Percentiles rank a stretch among this genome's conserved stretches.
These are phyloP conservation scores for Carallia brachiata DNA, from an alignment of 345 rosid genomes.

Conservation along the genomic window DNA sequence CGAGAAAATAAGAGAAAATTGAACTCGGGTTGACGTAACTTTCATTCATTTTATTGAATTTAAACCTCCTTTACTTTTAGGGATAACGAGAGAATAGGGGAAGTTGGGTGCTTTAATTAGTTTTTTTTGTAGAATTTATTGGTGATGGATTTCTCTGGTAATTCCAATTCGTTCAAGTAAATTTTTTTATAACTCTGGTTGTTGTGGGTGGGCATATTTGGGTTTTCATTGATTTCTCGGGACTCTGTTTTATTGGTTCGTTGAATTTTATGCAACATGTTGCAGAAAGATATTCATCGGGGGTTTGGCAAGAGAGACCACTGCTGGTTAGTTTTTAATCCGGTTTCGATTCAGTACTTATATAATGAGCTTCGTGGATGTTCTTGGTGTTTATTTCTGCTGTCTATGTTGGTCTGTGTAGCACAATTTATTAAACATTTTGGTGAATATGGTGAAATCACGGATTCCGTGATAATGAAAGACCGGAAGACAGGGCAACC, in stretches of 20 bases:
- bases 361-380: neutral
- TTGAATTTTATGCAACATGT: neutral
- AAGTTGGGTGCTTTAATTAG: too few relatives aligned
- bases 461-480: slow-evolving; percentile 87
- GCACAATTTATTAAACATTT: slow-evolving; percentile 74
- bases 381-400: neutral
- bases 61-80: neutral
- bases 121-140: neutral
- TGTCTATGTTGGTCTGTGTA: slow-evolving; percentile 23
- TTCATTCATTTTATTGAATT: too few relatives aligned
- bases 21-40: neutral
- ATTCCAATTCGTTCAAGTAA: neutral
- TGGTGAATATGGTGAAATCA: slow-evolving; percentile 80
- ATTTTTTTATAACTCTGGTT: neutral
- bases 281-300: slow-evolving; percentile 79
- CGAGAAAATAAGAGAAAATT: neutral
- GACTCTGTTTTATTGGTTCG: neutral
- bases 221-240: neutral
- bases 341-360: neutral
- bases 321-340: slow-evolving; percentile 38
- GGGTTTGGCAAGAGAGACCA: slow-evolving; percentile 77
- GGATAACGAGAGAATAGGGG: too few relatives aligned
- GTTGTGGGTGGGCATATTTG: neutral
- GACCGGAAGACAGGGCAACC: slow-evolving; percentile 84
- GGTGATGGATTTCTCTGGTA: neutral